Evolutionary conservation across 148 eudicot genomes (phyloP).

Genomic region (Rhododendron henanense): DNA sequence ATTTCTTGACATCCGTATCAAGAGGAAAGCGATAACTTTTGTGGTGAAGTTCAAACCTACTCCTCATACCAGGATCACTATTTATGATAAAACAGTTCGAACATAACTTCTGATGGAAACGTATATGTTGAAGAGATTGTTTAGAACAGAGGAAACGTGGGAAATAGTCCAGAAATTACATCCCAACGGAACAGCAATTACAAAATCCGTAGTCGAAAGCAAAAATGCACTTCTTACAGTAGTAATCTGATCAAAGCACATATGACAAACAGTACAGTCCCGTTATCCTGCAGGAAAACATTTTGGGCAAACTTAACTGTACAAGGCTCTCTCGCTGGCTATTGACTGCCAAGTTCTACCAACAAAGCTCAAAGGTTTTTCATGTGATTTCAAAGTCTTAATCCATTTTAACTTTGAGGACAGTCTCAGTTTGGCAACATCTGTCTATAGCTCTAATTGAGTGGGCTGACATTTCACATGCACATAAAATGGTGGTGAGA

Average conservation of each 20-base stretch:
- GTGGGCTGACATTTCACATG: neutral
- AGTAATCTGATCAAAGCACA: neutral
- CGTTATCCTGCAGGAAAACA: neutral
- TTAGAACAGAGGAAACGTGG: neutral
- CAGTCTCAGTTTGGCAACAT: neutral
- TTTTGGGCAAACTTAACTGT: neutral
- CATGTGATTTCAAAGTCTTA: neutral
- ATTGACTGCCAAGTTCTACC: neutral
- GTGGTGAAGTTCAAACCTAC: neutral
- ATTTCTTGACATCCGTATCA: neutral
- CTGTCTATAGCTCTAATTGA: neutral
- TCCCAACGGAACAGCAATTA: neutral
- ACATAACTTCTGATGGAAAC: neutral
- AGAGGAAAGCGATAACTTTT: neutral
- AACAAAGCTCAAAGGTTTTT: neutral
- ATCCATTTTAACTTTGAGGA: neutral
- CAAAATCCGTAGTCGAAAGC: neutral
- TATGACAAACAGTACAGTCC: neutral
- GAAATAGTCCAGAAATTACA: neutral
- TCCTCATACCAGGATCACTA: neutral
- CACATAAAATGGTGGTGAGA: neutral
- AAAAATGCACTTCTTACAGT: neutral
- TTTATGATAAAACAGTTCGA: neutral
- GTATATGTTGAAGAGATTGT: neutral
- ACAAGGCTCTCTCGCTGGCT: neutral